Conservation (phyloP, 2,329 filamentous ascomycete genomes). For the Xylariaceae sp. region DNA sequence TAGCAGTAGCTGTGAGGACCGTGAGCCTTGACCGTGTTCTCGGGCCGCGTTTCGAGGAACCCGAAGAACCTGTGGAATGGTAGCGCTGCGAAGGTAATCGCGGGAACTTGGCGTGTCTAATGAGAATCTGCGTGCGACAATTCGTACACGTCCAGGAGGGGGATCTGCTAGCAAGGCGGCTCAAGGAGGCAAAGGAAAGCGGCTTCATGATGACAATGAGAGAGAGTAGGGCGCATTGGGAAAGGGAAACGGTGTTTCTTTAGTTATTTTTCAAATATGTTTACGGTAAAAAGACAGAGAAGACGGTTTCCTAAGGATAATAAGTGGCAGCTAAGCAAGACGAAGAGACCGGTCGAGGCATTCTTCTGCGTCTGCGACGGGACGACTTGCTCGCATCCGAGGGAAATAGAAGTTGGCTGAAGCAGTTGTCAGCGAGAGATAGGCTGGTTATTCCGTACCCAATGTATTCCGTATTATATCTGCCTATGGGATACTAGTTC, state of each 20-base stretch:
- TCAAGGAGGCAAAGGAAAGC: conserved; percentile 34
- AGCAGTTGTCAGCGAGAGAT: neutral
- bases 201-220: conserved; percentile 37
- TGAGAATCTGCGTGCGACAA: conserved; percentile 39
- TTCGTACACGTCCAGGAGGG: conserved; percentile 42
- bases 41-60: conserved; percentile 23
- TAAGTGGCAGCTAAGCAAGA: conserved; percentile 8
- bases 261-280: conserved; percentile 1
- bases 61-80: conserved; percentile 21
- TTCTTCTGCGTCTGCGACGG: neutral
- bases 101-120: conserved; percentile 29
- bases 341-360: conserved; percentile 19
- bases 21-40: conserved; percentile 24
- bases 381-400: neutral
- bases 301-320: neutral
- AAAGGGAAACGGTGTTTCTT: conserved; percentile 4
- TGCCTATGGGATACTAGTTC: neutral
- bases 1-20: conserved; percentile 47
- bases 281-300: too few species aligned
- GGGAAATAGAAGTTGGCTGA: neutral
- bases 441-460: neutral
- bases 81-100: conserved; percentile 22
- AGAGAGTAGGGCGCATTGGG: conserved; percentile 16
- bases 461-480: neutral
- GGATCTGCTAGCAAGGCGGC: conserved; percentile 36